A percentile compares a stretch with the other conserved stretches of the same genome.
phyloP scores from a whole-genome alignment of 352 stramenopile genomes.

The Phytophthora ohioensis region DNA sequence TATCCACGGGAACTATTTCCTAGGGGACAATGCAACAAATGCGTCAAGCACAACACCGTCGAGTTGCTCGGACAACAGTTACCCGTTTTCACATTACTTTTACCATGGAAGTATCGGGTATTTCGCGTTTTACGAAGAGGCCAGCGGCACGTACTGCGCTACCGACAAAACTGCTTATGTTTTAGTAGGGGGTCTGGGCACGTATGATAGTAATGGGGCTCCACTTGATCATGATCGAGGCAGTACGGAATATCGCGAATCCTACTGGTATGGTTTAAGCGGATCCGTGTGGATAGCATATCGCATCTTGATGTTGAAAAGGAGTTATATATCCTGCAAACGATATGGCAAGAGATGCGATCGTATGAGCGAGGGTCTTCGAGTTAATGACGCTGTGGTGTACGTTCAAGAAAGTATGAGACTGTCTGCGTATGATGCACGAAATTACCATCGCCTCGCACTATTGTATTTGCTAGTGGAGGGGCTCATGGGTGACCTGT shows the following conservation, averaged over 20 bases:
- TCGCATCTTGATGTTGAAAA: conserved; percentile 34
- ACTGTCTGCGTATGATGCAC: conserved; percentile 35
- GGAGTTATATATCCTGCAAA: conserved; percentile 42
- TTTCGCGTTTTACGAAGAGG: conserved; percentile 43
- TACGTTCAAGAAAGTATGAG: conserved; percentile 46
- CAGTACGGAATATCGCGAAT: conserved; percentile 28
- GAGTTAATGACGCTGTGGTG: conserved; percentile 39
- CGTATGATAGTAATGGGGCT: conserved; percentile 39
- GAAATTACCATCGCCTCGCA: conserved; percentile 36
- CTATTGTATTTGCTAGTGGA: conserved; percentile 45
- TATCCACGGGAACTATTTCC: conserved; percentile 38
- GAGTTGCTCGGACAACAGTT: conserved; percentile 28
- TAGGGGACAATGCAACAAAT: conserved; percentile 25
- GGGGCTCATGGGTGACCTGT: conserved; percentile 45
- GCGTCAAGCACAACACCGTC: conserved; percentile 20
- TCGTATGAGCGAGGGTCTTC: conserved; percentile 23
- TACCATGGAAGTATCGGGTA: conserved; percentile 43
- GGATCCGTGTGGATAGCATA: conserved; percentile 36
- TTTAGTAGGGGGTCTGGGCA: conserved; percentile 33
- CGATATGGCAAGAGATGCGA: conserved; percentile 39
- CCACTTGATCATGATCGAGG: conserved; percentile 29
- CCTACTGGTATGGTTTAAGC: conserved; percentile 38
- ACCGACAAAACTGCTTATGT: conserved; percentile 41
- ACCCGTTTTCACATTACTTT: conserved; percentile 39
- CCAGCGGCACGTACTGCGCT: conserved; percentile 34